phyloP scores from a whole-genome alignment of 352 stramenopile species.

The Blastocystis sp. region DNA sequence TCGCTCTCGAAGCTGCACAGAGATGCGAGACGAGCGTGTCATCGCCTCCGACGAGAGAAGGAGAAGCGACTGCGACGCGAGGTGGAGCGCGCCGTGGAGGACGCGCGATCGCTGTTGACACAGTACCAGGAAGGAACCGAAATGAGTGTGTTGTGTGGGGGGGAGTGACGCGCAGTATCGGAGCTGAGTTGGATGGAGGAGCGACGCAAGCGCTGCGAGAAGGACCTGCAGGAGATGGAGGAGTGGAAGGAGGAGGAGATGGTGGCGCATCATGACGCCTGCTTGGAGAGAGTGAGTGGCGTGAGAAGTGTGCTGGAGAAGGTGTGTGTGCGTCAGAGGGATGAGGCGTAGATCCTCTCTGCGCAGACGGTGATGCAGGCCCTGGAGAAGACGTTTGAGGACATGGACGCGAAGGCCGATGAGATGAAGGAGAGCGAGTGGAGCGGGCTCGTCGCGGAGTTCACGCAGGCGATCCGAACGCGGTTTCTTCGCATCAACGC shows the following conservation, averaged over 20 bases:
- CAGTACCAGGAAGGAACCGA: not conserved
- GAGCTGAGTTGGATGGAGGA: constrained; percentile 24
- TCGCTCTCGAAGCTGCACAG: not conserved
- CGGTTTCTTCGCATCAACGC: not conserved
- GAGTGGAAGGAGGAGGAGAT: not conserved
- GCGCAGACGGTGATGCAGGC: not conserved
- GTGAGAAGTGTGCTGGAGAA: not conserved
- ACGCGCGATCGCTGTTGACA: too few relatives aligned
- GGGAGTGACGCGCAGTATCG: not conserved
- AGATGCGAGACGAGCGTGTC: not conserved
- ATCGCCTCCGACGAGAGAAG: not conserved
- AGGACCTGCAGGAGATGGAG: not conserved
- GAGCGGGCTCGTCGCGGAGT: not conserved
- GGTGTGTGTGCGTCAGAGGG: not conserved
- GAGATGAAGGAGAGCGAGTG: not conserved
- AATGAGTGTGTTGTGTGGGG: not conserved
- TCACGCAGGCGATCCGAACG: not conserved
- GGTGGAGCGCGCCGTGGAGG: not conserved
- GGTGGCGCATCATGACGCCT: too few relatives aligned
- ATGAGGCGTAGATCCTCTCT: not conserved
- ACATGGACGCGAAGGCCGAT: not conserved
- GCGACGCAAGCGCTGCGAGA: not conserved
- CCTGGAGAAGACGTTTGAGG: not conserved
- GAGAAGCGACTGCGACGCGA: not conserved
- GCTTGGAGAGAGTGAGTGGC: not conserved